These are phyloP conservation scores for Diatrype stigma DNA, from an alignment of 2,329 filamentous ascomycete species.

Conservation along the genomic window DNA sequence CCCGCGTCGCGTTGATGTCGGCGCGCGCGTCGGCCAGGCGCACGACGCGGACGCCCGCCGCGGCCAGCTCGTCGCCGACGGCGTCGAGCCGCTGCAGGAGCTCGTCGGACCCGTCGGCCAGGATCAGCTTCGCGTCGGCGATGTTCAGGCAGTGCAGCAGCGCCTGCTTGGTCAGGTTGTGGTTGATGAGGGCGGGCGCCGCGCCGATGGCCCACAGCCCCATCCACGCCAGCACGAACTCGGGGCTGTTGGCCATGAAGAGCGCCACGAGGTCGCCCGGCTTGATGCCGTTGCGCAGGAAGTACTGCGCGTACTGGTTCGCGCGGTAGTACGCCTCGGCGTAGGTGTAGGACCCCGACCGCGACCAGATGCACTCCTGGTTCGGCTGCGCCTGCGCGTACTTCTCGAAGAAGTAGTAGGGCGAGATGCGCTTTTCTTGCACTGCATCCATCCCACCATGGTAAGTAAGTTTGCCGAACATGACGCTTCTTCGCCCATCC, in stretches of 20 bases:
- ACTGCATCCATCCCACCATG: constrained; percentile 28
- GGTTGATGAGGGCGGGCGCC: constrained; percentile 68
- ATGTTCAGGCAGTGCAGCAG: constrained; percentile 62
- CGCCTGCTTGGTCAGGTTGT: constrained; percentile 60
- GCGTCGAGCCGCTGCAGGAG: constrained; percentile 55
- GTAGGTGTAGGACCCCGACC: constrained; percentile 57
- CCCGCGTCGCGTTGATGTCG: constrained; percentile 39
- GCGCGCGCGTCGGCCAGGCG: constrained; percentile 45
- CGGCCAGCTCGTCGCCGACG: constrained; percentile 47
- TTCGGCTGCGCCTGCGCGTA: constrained; percentile 47
- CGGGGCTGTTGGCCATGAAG: constrained; percentile 63
- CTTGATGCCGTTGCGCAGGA: constrained; percentile 53
- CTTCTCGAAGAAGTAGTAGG: constrained; percentile 64
- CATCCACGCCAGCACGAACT: constrained; percentile 64
- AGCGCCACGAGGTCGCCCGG: constrained; percentile 59
- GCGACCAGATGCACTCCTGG: constrained; percentile 64
- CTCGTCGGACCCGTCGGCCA: constrained; percentile 54
- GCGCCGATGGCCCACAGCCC: constrained; percentile 62
- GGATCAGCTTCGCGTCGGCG: constrained; percentile 49
- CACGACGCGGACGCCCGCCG: constrained; percentile 49
- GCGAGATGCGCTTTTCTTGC: constrained; percentile 48
- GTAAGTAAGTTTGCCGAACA: no score
- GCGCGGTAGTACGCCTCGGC: constrained; percentile 49
- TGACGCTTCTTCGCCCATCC: no score
- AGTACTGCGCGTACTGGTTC: constrained; percentile 60